A percentile compares a stretch with the other conserved stretches of the same genome.
phyloP scores from a whole-genome alignment of 1,139 yeast species.

The Nematodospora anomalae region DNA sequence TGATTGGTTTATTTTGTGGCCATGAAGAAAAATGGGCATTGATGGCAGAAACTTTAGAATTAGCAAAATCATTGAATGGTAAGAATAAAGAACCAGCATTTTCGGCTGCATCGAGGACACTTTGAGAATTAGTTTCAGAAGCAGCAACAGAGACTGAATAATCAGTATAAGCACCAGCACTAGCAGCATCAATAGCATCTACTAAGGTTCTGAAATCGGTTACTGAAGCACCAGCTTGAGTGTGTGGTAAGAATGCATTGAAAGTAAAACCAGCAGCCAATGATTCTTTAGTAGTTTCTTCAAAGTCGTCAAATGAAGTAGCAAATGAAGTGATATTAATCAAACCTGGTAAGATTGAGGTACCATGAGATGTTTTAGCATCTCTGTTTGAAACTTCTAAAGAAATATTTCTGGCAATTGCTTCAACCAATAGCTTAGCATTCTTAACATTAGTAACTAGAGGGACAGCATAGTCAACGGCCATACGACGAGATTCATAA shows the following conservation, averaged over 20 bases:
- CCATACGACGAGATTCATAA: conserved; percentile 98
- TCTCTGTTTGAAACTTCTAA: conserved; percentile 77
- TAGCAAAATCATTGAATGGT: conserved; percentile 74
- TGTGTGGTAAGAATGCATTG: conserved; percentile 75
- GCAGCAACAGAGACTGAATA: conserved; percentile 85
- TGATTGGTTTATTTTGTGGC: conserved; percentile 83
- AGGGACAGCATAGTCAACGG: conserved; percentile 97
- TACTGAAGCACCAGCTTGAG: conserved; percentile 54
- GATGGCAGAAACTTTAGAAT: conserved; percentile 70
- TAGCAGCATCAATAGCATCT: conserved; percentile 59
- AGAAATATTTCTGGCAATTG: conserved; percentile 69
- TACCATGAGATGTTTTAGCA: conserved; percentile 87
- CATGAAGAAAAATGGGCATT: conserved; percentile 79
- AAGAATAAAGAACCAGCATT: conserved; percentile 78
- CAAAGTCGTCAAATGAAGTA: conserved; percentile 67
- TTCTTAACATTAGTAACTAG: conserved; percentile 96
- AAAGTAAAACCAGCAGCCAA: conserved; percentile 88
- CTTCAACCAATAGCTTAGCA: conserved; percentile 94
- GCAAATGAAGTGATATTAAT: conserved; percentile 79
- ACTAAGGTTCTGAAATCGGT: conserved; percentile 64
- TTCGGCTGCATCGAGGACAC: conserved; percentile 61
- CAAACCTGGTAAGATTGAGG: conserved; percentile 82
- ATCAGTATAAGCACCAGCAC: conserved; percentile 72
- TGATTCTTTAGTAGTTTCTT: conserved; percentile 66
- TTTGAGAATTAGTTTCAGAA: conserved; percentile 63